phyloP scores from a whole-genome alignment of 116 monocot genomes.

The Zostera marina region DNA sequence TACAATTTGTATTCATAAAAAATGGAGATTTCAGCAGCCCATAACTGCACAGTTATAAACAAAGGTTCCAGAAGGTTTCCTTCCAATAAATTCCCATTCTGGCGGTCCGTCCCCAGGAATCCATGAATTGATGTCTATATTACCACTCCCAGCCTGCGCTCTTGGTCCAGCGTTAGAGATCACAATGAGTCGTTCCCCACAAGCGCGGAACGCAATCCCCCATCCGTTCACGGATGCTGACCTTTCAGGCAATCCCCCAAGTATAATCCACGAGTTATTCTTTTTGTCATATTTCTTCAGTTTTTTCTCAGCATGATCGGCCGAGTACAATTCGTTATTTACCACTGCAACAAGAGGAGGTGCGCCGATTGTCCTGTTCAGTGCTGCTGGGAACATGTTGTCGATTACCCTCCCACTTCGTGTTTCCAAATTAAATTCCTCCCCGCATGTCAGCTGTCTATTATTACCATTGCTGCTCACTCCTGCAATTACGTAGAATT shows the following conservation, averaged over 20 bases:
- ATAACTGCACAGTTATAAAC: conserved; percentile 68
- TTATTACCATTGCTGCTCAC: conserved; percentile 19
- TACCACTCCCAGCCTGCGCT: conserved; percentile 26
- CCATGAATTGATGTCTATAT: conserved; percentile 72
- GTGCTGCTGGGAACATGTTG: conserved; percentile 52
- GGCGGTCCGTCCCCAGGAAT: conserved; percentile 50
- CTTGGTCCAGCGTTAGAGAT: conserved; percentile 43
- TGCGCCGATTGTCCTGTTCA: conserved; percentile 57
- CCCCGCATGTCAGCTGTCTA: conserved; percentile 53
- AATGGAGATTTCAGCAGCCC: conserved; percentile 32
- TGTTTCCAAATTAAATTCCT: conserved; percentile 64
- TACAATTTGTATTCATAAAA: conserved; percentile 10
- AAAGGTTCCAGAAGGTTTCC: conserved; percentile 48
- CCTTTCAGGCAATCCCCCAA: conserved; percentile 77
- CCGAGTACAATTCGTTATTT: conserved; percentile 79
- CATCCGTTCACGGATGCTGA: conserved; percentile 80
- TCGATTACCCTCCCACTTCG: conserved; percentile 53
- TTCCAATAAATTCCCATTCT: conserved; percentile 42
- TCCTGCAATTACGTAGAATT: conserved; percentile 92
- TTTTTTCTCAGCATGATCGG: conserved; percentile 51
- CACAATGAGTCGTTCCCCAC: conserved; percentile 72
- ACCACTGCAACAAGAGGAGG: conserved; percentile 89
- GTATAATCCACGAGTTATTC: conserved; percentile 48
- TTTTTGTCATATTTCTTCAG: conserved; percentile 64
- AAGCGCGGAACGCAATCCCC: conserved; percentile 91